These are phyloP conservation scores for Euphorbia corollata DNA, from an alignment of 441 rosid species.

Conservation along the genomic window DNA sequence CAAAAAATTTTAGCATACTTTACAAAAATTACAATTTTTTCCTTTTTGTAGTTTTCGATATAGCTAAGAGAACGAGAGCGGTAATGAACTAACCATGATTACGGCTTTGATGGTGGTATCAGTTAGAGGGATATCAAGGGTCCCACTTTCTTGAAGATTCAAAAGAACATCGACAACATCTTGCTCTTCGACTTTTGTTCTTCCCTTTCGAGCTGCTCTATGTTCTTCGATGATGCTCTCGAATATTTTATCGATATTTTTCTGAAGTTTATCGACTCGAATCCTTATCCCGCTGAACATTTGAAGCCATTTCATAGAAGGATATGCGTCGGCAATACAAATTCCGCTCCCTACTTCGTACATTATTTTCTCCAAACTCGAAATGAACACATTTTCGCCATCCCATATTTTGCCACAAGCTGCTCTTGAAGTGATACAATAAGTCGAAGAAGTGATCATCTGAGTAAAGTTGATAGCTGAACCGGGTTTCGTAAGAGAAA, in stretches of 20 bases:
- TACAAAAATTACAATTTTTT: too few species aligned
- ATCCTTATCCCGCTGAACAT: neutral
- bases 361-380: conserved; percentile 7
- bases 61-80: too few species aligned
- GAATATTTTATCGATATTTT: neutral
- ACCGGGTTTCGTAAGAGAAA: neutral
- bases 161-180: conserved; percentile 6
- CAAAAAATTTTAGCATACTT: neutral
- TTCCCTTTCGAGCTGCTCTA: neutral
- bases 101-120: conserved; percentile 3
- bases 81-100: neutral
- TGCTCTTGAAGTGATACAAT: neutral
- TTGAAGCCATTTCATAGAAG: neutral
- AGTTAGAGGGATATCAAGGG: neutral
- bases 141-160: neutral
- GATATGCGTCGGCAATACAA: neutral
- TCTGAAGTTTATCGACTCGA: neutral
- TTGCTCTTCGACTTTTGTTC: neutral
- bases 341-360: neutral
- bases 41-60: too few species aligned
- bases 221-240: conserved; percentile 1
- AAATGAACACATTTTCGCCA: neutral
- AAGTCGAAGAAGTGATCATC: neutral
- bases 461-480: neutral
- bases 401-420: conserved; percentile 1